Evolutionary conservation across 2,329 filamentous ascomycete species (phyloP).

Genomic region (Fusarium compactum): DNA sequence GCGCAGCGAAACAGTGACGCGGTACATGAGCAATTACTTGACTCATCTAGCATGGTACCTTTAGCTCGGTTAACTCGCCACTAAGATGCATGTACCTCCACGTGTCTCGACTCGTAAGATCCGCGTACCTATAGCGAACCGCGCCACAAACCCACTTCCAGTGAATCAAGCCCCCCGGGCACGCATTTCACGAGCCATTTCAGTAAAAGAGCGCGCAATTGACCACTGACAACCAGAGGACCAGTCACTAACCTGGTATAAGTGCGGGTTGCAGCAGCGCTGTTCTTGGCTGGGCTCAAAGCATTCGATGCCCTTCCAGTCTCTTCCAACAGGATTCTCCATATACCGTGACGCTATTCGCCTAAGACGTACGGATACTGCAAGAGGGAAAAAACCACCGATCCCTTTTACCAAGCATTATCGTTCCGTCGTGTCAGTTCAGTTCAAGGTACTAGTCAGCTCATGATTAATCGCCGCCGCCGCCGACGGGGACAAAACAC

Average conservation of each 20-base stretch:
- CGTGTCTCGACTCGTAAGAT: conserved; percentile 36
- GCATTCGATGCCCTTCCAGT: conserved; percentile 46
- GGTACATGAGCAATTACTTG: conserved; percentile 39
- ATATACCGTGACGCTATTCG: conserved; percentile 39
- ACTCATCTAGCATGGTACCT: conserved; percentile 37
- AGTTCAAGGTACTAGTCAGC: conserved; percentile 42
- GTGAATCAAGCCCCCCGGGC: conserved; percentile 24
- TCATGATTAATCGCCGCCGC: conserved; percentile 44
- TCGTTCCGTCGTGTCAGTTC: conserved; percentile 37
- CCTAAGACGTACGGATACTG: neutral
- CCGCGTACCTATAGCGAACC: conserved; percentile 38
- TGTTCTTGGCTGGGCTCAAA: conserved; percentile 27
- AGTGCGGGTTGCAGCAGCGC: conserved; percentile 32
- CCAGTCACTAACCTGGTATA: conserved; percentile 36
- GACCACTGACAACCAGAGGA: conserved; percentile 34
- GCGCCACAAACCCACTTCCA: conserved; percentile 39
- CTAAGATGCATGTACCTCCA: conserved; percentile 33
- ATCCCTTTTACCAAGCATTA: conserved; percentile 44
- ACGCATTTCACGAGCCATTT: conserved; percentile 25
- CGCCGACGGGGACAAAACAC: conserved; percentile 8
- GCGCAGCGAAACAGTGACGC: conserved; percentile 16
- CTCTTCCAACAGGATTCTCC: conserved; percentile 33
- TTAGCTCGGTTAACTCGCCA: conserved; percentile 10
- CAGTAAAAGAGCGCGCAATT: conserved; percentile 36
- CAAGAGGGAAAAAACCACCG: conserved; percentile 9